Conservation (phyloP, 352 stramenopile genomes). For the Peronospora destructor region DNA sequence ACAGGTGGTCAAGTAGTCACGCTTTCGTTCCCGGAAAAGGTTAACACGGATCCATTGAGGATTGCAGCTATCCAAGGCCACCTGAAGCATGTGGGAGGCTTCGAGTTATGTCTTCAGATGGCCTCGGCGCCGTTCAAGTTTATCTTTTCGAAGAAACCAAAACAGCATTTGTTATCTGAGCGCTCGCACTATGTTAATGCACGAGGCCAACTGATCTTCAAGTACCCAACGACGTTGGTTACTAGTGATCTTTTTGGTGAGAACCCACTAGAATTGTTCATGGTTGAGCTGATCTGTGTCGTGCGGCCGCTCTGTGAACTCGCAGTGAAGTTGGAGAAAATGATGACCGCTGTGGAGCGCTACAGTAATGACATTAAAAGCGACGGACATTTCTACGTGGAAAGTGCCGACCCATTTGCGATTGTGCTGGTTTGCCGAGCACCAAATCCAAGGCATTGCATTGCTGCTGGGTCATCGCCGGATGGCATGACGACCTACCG, state of each 20-base stretch:
- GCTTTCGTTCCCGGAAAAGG: conserved; percentile 80
- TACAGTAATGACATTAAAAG: conserved; percentile 74
- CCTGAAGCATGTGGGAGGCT: conserved; percentile 65
- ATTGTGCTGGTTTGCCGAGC: conserved; percentile 72
- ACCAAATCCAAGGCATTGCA: conserved; percentile 62
- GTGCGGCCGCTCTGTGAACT: conserved; percentile 82
- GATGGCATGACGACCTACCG: conserved; percentile 75
- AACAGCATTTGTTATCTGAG: conserved; percentile 53
- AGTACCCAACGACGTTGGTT: conserved; percentile 61
- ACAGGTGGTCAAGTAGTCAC: conserved; percentile 81
- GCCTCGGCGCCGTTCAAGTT: conserved; percentile 60
- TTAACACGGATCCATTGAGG: conserved; percentile 73
- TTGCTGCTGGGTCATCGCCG: conserved; percentile 59
- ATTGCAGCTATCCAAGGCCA: conserved; percentile 77
- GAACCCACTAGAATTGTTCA: conserved; percentile 81
- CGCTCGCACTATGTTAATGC: conserved; percentile 67
- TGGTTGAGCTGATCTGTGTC: conserved; percentile 82
- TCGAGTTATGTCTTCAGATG: conserved; percentile 73
- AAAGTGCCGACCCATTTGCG: conserved; percentile 76
- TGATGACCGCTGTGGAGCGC: conserved; percentile 46
- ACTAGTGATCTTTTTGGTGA: conserved; percentile 70
- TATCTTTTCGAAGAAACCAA: conserved; percentile 50
- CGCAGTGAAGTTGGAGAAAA: conserved; percentile 73
- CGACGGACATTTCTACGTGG: conserved; percentile 76
- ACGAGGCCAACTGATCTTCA: conserved; percentile 72